Conservation (phyloP, 805 yeast genomes). For the Metschnikowia anglica region DNA sequence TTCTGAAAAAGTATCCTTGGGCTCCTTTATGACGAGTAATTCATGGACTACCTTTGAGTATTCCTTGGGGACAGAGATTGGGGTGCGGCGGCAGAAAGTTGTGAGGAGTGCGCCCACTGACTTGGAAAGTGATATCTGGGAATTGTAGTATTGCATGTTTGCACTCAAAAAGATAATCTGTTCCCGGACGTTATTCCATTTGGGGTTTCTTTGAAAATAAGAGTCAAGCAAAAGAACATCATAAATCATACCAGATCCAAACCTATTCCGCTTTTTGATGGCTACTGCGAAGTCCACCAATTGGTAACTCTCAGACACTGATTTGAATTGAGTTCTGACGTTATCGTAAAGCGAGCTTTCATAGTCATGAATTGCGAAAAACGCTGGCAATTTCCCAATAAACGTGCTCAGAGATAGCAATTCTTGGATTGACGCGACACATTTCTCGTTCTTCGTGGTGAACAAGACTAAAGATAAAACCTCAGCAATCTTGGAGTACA, state of each 20-base stretch:
- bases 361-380: slow-evolving; percentile 47
- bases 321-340: slow-evolving; percentile 46
- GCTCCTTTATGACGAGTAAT: slow-evolving; percentile 51
- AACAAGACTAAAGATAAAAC: slow-evolving; percentile 71
- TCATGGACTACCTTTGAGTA: slow-evolving; percentile 39
- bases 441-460: slow-evolving; percentile 48
- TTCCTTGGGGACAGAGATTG: slow-evolving; percentile 16
- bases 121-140: slow-evolving; percentile 69
- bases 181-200: slow-evolving; percentile 36
- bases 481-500: slow-evolving; percentile 69
- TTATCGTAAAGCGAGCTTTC: slow-evolving; percentile 46
- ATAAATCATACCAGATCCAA: slow-evolving; percentile 55
- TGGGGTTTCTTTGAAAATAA: slow-evolving; percentile 42
- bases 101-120: slow-evolving; percentile 78
- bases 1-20: slow-evolving; percentile 51
- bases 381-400: slow-evolving; percentile 25
- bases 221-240: slow-evolving; percentile 63
- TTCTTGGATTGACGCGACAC: slow-evolving; percentile 43
- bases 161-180: slow-evolving; percentile 58
- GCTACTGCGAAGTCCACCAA: slow-evolving; percentile 53
- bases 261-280: slow-evolving; percentile 44
- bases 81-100: slow-evolving; percentile 49
- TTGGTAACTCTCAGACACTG: slow-evolving; percentile 46
- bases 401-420: slow-evolving; percentile 42
- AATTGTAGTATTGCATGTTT: slow-evolving; percentile 59